phyloP scores from a whole-genome alignment of 129 eudicot genomes.

The Chrysanthemum seticuspe region DNA sequence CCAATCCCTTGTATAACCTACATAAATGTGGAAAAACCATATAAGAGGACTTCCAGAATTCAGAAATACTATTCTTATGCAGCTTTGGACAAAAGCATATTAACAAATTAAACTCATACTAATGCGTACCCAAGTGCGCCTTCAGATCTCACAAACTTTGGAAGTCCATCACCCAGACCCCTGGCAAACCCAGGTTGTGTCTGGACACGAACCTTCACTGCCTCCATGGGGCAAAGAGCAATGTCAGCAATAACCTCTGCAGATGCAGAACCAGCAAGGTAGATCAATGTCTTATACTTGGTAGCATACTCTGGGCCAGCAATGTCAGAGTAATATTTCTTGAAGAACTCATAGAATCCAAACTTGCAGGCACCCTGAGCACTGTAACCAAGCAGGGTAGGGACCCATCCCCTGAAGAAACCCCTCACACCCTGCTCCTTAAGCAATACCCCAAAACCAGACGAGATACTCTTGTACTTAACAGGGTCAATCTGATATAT shows the following conservation, averaged over 20 bases:
- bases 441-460: slow-evolving; percentile 70
- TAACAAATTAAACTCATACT: background rate
- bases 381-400: slow-evolving; percentile 78
- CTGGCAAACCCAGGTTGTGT: slow-evolving; percentile 87
- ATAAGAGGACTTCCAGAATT: background rate
- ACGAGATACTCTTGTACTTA: slow-evolving; percentile 79
- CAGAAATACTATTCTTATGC: slow-evolving; percentile 1
- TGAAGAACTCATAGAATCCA: slow-evolving; percentile 87
- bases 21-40: slow-evolving; percentile 16
- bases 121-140: slow-evolving; percentile 66
- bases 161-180: slow-evolving; percentile 76
- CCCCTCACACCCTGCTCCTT: slow-evolving; percentile 79
- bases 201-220: slow-evolving; percentile 86
- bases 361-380: slow-evolving; percentile 93
- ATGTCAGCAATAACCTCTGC: slow-evolving; percentile 82
- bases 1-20: slow-evolving; percentile 84
- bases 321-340: slow-evolving; percentile 83
- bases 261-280: slow-evolving; percentile 88
- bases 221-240: slow-evolving; percentile 87
- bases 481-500: slow-evolving; percentile 60
- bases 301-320: slow-evolving; percentile 83
- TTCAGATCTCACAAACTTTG: slow-evolving; percentile 76
- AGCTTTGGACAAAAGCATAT: background rate
- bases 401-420: slow-evolving; percentile 82
- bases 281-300: slow-evolving; percentile 82